Base-by-base conservation (phyloP, 139 green algal species). In the Microglena sp. region DNA sequence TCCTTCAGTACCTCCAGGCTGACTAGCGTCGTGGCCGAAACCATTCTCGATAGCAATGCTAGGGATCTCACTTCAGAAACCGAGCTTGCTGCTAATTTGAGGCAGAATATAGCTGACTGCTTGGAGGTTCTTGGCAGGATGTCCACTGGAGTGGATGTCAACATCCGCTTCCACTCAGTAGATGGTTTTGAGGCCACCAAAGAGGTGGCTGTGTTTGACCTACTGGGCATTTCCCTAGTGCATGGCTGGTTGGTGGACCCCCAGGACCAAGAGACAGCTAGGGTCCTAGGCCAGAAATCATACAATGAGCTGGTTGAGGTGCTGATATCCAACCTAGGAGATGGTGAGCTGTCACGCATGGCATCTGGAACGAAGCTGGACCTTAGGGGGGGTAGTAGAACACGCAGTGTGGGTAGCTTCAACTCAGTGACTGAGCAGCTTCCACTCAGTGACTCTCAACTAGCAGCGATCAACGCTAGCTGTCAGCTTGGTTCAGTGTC, bases 101-200 rank as follows among this genome's bases (percentile, higher is more conserved):
- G 59, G 7, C 64, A 76, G 27, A 82, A 76, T 60, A 63, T 85
- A 46, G 55, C 35, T 0, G 78, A 82, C 35, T 68, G 59, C 30
- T 58, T 85, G 29, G 63, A 75, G 6, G 62, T 71, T 30, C 72
- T 82, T 32, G 67, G 61, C 26, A 74, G 60, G 57, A 60, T 71
- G 53, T 65, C 80, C 15, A 93, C 86, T 0, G 94, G 94, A n/a
- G 75, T 99, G 30, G 93, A 99, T 68, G 92, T 99, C 27, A 99
- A 99, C 72, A 36, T 74, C 15, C 65, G 71, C 27, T 73, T 77
- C 55, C 61, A 72, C 46, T 50, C 44, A 70, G 69, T 21, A 36
- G 33, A 21, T 24, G 71, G 58, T 8, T 76, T 80, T 29, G 74
- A 86, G 79, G 56, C 70, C 0, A 84, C 77, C 0, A 67, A 32